Percentiles rank a stretch among this genome's conserved stretches.
Evolutionary conservation across 441 rosid species (phyloP).

Genomic region (Populus hybrid): DNA sequence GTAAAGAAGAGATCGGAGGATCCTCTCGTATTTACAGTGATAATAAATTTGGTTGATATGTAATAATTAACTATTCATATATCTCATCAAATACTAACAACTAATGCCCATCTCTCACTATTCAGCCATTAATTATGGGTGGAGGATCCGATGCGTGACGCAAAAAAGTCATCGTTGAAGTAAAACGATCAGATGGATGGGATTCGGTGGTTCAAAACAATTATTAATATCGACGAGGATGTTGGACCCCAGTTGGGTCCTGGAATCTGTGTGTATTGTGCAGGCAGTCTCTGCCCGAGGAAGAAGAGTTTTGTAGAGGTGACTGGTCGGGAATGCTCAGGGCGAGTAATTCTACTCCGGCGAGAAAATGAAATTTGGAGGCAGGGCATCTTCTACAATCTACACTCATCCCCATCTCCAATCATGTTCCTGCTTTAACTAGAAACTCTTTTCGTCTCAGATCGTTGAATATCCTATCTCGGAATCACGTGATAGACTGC

Average conservation of each 20-base stretch:
- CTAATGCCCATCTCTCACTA: background rate
- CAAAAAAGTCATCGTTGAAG: background rate
- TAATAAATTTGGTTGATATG: no score
- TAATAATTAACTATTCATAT: no score
- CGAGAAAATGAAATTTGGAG: background rate
- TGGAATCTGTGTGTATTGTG: no score
- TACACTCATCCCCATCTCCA: background rate
- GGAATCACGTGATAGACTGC: constrained; percentile 35
- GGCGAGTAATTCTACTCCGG: background rate
- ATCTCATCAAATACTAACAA: no score
- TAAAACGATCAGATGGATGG: background rate
- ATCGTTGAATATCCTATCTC: constrained; percentile 18
- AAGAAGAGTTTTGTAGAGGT: background rate
- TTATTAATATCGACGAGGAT: no score
- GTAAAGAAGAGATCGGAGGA: no score
- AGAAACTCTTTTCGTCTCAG: constrained; percentile 2
- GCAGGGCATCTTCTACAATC: background rate
- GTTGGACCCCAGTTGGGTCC: background rate
- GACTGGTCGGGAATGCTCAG: background rate
- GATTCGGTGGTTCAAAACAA: background rate
- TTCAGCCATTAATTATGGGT: background rate
- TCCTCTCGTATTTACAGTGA: no score
- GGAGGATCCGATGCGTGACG: background rate
- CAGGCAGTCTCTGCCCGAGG: background rate
- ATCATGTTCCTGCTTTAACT: constrained; percentile 9